phyloP scores from a whole-genome alignment of 805 yeast genomes.

The Pichia rugopelliculosa region DNA sequence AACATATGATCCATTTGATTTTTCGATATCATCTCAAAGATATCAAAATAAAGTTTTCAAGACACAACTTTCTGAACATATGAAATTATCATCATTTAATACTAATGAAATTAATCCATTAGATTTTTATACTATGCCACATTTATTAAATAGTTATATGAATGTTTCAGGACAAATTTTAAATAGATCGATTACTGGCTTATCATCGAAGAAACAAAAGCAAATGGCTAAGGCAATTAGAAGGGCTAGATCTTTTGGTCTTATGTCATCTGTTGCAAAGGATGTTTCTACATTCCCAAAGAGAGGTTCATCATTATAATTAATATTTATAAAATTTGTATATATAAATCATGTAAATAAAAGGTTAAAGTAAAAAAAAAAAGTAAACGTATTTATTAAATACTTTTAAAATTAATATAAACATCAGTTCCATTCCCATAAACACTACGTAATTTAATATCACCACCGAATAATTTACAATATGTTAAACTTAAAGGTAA shows the following conservation, averaged over 20 bases:
- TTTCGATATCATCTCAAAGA: constrained; percentile 50
- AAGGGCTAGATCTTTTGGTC: constrained; percentile 74
- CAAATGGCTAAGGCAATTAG: constrained; percentile 68
- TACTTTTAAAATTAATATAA: constrained; percentile 43
- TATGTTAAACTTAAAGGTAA: constrained; percentile 76
- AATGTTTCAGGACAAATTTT: constrained; percentile 69
- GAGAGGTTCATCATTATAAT: constrained; percentile 24
- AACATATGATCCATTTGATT: constrained; percentile 78
- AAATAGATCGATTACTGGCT: constrained; percentile 65
- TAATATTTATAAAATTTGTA: neutral
- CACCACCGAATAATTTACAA: constrained; percentile 66
- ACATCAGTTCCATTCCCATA: constrained; percentile 79
- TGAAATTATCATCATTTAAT: constrained; percentile 27
- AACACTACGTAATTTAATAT: constrained; percentile 58
- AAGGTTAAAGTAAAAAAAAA: too few species aligned
- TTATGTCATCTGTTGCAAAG: constrained; percentile 67
- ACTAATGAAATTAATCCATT: constrained; percentile 53
- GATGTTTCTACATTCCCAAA: constrained; percentile 37
- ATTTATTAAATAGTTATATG: constrained; percentile 55
- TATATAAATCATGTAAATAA: too few species aligned
- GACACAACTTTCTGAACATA: constrained; percentile 15
- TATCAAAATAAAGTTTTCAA: constrained; percentile 35
- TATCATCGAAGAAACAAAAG: constrained; percentile 59
- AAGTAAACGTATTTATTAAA: constrained; percentile 4
- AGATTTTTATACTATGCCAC: constrained; percentile 67